Conservation (phyloP, 2,329 filamentous ascomycete genomes). For the Didymosphaeria variabile region DNA sequence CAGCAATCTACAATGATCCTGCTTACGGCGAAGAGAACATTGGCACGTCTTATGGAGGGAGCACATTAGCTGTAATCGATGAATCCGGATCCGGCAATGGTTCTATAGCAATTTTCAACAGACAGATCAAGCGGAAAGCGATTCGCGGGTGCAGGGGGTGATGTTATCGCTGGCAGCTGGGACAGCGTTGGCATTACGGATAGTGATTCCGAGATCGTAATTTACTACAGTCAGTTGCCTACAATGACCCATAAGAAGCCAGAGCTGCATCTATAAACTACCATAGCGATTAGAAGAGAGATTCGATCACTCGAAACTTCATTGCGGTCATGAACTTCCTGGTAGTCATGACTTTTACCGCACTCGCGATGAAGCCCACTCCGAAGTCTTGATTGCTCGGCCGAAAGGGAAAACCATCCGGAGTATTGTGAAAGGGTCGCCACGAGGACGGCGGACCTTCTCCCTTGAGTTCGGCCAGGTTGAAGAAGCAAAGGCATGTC, state of each 20-base stretch:
- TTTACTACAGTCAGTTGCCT: neutral
- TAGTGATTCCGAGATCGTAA: neutral
- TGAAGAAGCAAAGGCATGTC: neutral
- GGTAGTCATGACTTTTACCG: conserved; percentile 20
- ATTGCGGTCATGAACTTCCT: conserved; percentile 15
- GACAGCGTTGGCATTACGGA: neutral
- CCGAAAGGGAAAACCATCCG: neutral
- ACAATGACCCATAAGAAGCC: neutral
- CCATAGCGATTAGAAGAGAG: neutral
- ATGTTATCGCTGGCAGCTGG: neutral
- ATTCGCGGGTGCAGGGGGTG: neutral
- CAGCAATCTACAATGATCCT: too few species aligned
- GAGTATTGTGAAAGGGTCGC: neutral
- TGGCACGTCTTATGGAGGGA: too few species aligned
- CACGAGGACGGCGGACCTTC: neutral
- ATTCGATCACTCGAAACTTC: conserved; percentile 7
- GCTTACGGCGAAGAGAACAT: too few species aligned
- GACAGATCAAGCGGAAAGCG: neutral
- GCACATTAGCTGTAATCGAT: too few species aligned
- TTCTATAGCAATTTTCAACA: too few species aligned
- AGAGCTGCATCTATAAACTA: neutral
- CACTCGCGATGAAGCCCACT: conserved; percentile 3
- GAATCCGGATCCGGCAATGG: too few species aligned
- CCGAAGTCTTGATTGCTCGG: conserved; percentile 11
- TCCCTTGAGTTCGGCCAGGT: neutral